phyloP scores from a whole-genome alignment of 257 asterid species.

The Ilex asprella region DNA sequence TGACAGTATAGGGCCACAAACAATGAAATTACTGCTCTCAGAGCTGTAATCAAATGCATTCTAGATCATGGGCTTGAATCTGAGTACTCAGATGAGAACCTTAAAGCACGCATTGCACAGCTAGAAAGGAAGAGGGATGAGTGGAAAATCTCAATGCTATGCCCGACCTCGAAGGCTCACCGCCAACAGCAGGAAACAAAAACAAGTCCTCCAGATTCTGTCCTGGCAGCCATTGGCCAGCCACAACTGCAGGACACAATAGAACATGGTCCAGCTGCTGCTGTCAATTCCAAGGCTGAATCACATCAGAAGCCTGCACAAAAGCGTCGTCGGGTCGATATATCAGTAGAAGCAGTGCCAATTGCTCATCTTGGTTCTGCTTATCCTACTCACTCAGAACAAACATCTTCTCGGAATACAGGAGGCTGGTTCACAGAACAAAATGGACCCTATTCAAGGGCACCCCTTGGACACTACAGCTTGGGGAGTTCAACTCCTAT shows the following conservation, averaged over 20 bases:
- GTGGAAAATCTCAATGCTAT: slow-evolving; percentile 6
- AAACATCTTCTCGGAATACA: too few relatives aligned
- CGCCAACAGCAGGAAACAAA: background rate
- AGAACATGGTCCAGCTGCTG: too few relatives aligned
- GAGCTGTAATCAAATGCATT: slow-evolving; percentile 9
- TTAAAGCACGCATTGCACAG: slow-evolving; percentile 5
- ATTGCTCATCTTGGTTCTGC: too few relatives aligned
- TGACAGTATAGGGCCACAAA: slow-evolving; percentile 10
- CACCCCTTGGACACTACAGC: too few relatives aligned
- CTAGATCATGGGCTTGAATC: slow-evolving; percentile 13
- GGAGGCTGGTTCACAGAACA: too few relatives aligned
- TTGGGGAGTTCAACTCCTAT: too few relatives aligned
- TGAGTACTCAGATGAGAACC: slow-evolving; percentile 15
- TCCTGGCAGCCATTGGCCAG: background rate
- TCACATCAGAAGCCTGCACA: too few relatives aligned
- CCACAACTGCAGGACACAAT: slow-evolving; percentile 2
- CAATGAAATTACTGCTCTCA: slow-evolving; percentile 9
- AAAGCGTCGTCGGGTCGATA: too few relatives aligned
- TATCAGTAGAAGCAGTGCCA: too few relatives aligned
- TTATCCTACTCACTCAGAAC: too few relatives aligned
- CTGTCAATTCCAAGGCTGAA: too few relatives aligned
- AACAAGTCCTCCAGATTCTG: slow-evolving; percentile 8
- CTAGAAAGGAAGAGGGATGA: slow-evolving; percentile 7
- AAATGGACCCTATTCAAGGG: too few relatives aligned
- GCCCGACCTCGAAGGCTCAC: background rate